Percentiles rank a stretch among this genome's conserved stretches.
phyloP scores from a whole-genome alignment of 768 basidiomycete species.

The Ephemerocybe angulata region DNA sequence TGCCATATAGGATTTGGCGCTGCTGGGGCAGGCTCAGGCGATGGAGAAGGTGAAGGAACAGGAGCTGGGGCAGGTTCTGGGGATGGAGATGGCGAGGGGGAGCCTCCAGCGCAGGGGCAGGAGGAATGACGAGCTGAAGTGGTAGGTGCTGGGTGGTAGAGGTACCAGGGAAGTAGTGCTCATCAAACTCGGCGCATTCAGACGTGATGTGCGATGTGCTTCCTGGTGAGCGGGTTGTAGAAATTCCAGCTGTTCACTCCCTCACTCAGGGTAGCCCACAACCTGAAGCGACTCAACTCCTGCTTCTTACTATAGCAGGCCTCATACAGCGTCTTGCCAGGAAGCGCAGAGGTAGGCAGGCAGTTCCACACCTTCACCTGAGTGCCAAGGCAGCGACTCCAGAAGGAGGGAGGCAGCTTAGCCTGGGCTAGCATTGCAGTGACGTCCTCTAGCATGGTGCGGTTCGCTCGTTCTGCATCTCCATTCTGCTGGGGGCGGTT shows the following conservation, averaged over 20 bases:
- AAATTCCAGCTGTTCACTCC: slow-evolving; percentile 20
- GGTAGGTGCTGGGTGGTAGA: no score
- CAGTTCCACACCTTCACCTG: slow-evolving; percentile 22
- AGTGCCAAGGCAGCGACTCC: slow-evolving; percentile 17
- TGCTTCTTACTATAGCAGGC: slow-evolving; percentile 17
- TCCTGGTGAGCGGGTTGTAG: slow-evolving; percentile 25
- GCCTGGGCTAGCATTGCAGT: slow-evolving; percentile 26
- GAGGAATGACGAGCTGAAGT: no score
- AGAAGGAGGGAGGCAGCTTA: slow-evolving; percentile 18
- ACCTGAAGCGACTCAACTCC: slow-evolving; percentile 27
- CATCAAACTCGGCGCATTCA: no score
- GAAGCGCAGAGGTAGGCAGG: slow-evolving; percentile 18
- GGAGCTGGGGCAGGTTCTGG: no score
- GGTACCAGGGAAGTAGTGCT: no score
- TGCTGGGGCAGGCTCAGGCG: no score
- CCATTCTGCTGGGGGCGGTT: slow-evolving; percentile 40
- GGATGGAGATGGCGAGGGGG: no score
- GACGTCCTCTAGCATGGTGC: slow-evolving; percentile 33
- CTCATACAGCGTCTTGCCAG: slow-evolving; percentile 21
- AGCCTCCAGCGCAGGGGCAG: no score
- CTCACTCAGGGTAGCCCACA: slow-evolving; percentile 32
- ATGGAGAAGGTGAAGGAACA: no score
- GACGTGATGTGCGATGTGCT: no score
- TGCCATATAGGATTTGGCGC: no score
- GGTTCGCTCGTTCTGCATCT: slow-evolving; percentile 37